A percentile compares a stretch with the other conserved stretches of the same genome.
These are phyloP conservation scores for Candida gorgasii DNA, from an alignment of 805 yeast genomes.

Conservation along the genomic window DNA sequence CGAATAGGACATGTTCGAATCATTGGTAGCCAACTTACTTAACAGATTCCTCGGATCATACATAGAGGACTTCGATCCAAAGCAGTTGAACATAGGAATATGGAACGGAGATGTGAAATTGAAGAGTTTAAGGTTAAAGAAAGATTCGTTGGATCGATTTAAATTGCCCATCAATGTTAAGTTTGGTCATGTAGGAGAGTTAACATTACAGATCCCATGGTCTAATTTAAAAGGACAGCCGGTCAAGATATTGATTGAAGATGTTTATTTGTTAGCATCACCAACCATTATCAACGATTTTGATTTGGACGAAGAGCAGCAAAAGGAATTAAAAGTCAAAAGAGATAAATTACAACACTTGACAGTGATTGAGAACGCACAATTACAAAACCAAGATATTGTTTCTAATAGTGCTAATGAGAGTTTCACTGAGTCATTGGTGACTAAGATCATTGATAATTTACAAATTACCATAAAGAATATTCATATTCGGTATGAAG, in stretches of 20 bases:
- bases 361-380: conserved; percentile 59
- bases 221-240: conserved; percentile 91
- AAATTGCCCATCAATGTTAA: conserved; percentile 84
- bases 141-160: conserved; percentile 85
- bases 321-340: conserved; percentile 62
- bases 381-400: conserved; percentile 27
- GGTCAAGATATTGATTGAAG: conserved; percentile 82
- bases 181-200: conserved; percentile 86
- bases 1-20: conserved; percentile 54
- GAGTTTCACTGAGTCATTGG: conserved; percentile 80
- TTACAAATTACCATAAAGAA: conserved; percentile 87
- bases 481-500: conserved; percentile 92
- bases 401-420: conserved; percentile 57
- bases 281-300: conserved; percentile 61
- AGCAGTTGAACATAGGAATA: conserved; percentile 91
- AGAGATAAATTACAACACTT: conserved; percentile 65
- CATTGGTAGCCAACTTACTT: conserved; percentile 61
- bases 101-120: conserved; percentile 97
- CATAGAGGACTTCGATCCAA: conserved; percentile 94
- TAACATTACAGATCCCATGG: conserved; percentile 95
- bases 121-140: conserved; percentile 71
- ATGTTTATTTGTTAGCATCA: conserved; percentile 78
- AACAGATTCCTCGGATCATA: conserved; percentile 68
- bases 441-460: conserved; percentile 90
- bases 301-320: conserved; percentile 57